Conservation (phyloP, 495 filamentous ascomycete genomes). For the Beverwykella pulmonaria region DNA sequence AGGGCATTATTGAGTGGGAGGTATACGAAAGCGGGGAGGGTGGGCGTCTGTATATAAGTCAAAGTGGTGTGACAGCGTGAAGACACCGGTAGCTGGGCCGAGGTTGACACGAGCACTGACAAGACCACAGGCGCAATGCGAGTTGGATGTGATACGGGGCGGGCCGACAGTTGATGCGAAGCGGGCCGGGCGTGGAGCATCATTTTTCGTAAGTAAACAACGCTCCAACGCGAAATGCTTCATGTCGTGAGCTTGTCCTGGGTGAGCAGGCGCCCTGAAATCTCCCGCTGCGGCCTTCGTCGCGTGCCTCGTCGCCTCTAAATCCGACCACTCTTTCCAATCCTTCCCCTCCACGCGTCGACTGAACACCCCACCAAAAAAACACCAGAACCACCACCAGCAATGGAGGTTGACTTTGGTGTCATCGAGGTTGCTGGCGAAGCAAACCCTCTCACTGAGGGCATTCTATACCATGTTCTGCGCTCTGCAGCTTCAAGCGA, state of each 20-base stretch:
- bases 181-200: not conserved
- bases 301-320: not conserved
- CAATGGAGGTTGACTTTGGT: constrained; percentile 30
- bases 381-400: not conserved
- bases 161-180: not conserved
- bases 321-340: not conserved
- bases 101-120: constrained; percentile 1
- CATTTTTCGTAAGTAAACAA: not conserved
- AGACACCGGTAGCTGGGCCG: too few species aligned
- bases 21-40: not conserved
- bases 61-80: not conserved
- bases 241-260: constrained; percentile 14
- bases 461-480: constrained; percentile 72
- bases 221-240: constrained; percentile 16
- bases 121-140: too few species aligned
- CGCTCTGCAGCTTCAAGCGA: constrained; percentile 72
- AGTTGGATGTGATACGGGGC: not conserved
- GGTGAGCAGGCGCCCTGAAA: constrained; percentile 18
- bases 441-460: constrained; percentile 62
- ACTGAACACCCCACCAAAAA: not conserved
- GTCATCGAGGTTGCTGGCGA: constrained; percentile 61
- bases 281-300: not conserved
- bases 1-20: constrained; percentile 11
- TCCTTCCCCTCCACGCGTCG: not conserved
- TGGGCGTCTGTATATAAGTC: not conserved